Conservation (phyloP, 306 rosid genomes). For the Hippophae rhamnoides region DNA sequence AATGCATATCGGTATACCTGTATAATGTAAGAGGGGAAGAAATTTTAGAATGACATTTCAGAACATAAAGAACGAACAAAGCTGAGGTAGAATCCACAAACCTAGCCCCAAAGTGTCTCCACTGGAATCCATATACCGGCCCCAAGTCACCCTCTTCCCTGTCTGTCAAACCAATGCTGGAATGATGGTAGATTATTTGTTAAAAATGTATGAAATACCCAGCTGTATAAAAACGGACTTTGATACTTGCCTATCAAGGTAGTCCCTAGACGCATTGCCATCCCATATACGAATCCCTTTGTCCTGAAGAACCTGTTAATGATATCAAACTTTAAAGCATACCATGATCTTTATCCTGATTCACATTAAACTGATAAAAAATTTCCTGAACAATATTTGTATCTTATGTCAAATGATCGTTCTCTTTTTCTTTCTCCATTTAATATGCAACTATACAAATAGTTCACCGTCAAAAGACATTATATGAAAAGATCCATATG, state of each 20-base stretch:
- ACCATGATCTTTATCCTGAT: constrained; percentile 6
- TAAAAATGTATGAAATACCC: constrained; percentile 13
- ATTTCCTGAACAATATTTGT: constrained; percentile 3
- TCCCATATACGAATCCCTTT: constrained; percentile 91
- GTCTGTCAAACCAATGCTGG: constrained; percentile 73
- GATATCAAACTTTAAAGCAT: constrained; percentile 13
- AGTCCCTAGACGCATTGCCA: constrained; percentile 90
- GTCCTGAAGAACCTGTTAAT: constrained; percentile 74
- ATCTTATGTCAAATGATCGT: constrained; percentile 1
- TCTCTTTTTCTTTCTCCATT: background rate
- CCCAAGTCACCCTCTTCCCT: constrained; percentile 96
- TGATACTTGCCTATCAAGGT: constrained; percentile 77
- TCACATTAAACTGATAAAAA: constrained; percentile 10
- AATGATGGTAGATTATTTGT: constrained; percentile 18
- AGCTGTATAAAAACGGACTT: constrained; percentile 10
- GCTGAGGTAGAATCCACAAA: constrained; percentile 29
- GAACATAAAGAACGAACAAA: constrained; percentile 2
- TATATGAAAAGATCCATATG: background rate
- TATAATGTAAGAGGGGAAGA: constrained; percentile 12
- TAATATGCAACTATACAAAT: background rate
- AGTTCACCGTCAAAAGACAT: background rate
- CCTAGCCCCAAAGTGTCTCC: constrained; percentile 99
- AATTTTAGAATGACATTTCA: background rate
- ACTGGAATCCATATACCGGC: constrained; percentile 93
- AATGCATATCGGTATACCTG: constrained; percentile 92